phyloP scores from a whole-genome alignment of 1,139 yeast genomes.

The Hanseniaspora gamundiae region DNA sequence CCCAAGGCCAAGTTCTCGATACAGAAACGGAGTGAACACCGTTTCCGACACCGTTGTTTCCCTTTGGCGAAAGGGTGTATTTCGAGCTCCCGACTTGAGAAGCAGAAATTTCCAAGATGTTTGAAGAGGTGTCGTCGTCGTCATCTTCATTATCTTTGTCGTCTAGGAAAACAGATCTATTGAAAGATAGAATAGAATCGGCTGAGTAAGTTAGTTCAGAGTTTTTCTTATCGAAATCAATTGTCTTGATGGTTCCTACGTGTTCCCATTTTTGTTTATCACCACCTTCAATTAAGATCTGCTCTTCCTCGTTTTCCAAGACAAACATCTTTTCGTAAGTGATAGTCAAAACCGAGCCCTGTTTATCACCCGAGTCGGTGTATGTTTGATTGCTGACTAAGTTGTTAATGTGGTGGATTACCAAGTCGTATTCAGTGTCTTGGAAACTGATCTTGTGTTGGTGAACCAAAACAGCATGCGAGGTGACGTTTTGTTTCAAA shows the following conservation, averaged over 20 bases:
- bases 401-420: constrained; percentile 3
- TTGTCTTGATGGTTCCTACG: constrained; percentile 3
- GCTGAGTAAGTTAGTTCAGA: constrained; percentile 8
- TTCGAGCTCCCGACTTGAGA: constrained; percentile 37
- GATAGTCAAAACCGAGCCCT: constrained; percentile 8
- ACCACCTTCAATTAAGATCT: neutral
- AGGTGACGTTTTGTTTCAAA: constrained; percentile 11
- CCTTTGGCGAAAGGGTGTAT: constrained; percentile 33
- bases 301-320: neutral
- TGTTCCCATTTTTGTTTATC: constrained; percentile 9
- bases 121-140: neutral
- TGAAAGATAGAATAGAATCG: constrained; percentile 2
- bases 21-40: constrained; percentile 29
- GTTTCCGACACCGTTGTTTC: constrained; percentile 41
- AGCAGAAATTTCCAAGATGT: constrained; percentile 22
- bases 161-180: neutral
- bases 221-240: neutral
- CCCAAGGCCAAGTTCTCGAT: constrained; percentile 10
- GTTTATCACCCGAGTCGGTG: constrained; percentile 11
- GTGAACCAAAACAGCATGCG: constrained; percentile 8
- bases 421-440: constrained; percentile 7
- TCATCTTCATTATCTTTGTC: neutral
- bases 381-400: constrained; percentile 11
- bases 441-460: constrained; percentile 7
- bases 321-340: constrained; percentile 1